Base-by-base conservation (phyloP, 257 asterid species). In the Rubia yunnanensis region DNA sequence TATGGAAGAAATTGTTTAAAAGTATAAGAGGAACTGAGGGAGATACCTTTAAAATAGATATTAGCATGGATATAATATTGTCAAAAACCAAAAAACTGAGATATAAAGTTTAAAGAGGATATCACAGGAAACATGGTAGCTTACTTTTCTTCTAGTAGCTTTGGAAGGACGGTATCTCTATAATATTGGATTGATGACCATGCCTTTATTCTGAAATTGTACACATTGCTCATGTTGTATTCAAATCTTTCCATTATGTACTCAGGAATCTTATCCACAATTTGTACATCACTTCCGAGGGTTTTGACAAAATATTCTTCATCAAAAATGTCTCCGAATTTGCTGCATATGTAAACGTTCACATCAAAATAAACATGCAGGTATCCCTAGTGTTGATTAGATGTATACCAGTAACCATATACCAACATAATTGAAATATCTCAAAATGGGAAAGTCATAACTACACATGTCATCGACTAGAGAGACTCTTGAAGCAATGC, bases 131-230 rank as follows among this genome's bases (percentile, higher is more conserved):
- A 56, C 64, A 53, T 68, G 36, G 65, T 20, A 63, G 77, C 95
- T 86, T 80, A 94, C 99, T 84, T 90, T 74, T 88, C 96, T 82
- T 94, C 99, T 34, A 90, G 92, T 67, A 94, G 79, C 88, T 85
- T 88, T 31, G 99, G 99, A 54, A 90, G 86, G 75, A 94, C 99
- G 49, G 75, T 84, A 58, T 86, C 91, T 44, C 83, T 82, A 76
- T 94, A 94, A 77, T 81, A 90, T 53, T 74, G 74, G 70, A 88
- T 81, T 67, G 95, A 82, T 66, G 99, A 83, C 99, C 94, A 85
- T 72, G 99, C 99, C 74, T 88, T 94, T 82, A 94, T 78, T 82
- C 89, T 85, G 74, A 94, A 94, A 88, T 94, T 94, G 85, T 81
- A 80, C 60, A 94, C 95, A 70, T 90, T 88, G 86, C 88, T 94